phyloP scores from a whole-genome alignment of 2,329 filamentous ascomycete species.

The Rugonectria rugulosa region DNA sequence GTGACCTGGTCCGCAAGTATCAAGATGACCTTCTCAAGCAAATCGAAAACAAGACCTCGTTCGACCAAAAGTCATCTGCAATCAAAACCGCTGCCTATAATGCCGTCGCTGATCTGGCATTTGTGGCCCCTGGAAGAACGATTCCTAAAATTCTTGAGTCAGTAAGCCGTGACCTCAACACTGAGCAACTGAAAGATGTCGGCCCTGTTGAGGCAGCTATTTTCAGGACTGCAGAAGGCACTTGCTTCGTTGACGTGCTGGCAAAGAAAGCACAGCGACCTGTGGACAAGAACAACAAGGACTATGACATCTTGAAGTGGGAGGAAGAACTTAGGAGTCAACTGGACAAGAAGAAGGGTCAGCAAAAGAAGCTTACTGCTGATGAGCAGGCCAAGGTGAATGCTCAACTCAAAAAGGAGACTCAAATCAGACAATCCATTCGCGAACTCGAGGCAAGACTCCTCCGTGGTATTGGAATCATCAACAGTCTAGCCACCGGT shows the following conservation, averaged over 20 bases:
- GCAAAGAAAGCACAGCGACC: constrained; percentile 78
- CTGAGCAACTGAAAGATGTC: constrained; percentile 72
- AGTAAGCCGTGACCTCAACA: constrained; percentile 76
- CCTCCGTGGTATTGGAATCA: constrained; percentile 84
- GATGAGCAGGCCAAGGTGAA: constrained; percentile 93
- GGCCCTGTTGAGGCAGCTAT: constrained; percentile 92
- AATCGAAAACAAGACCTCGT: constrained; percentile 61
- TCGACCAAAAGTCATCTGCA: constrained; percentile 53
- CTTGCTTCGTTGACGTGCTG: constrained; percentile 87
- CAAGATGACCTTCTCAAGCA: constrained; percentile 72
- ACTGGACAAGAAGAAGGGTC: constrained; percentile 90
- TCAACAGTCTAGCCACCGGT: constrained; percentile 80
- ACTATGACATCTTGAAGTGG: constrained; percentile 97
- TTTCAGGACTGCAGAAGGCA: constrained; percentile 88
- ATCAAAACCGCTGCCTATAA: constrained; percentile 78
- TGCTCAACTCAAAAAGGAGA: constrained; percentile 87
- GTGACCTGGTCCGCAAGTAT: constrained; percentile 72
- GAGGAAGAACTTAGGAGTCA: constrained; percentile 90
- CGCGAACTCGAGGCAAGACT: constrained; percentile 73
- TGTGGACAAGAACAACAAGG: constrained; percentile 87
- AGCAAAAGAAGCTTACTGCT: constrained; percentile 86
- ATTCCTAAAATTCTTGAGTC: constrained; percentile 78
- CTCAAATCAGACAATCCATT: constrained; percentile 78
- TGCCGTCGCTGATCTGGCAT: constrained; percentile 89
- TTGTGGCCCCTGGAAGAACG: constrained; percentile 86